phyloP scores from a whole-genome alignment of 331 rosid genomes.

The Phaseolus coccineus region DNA sequence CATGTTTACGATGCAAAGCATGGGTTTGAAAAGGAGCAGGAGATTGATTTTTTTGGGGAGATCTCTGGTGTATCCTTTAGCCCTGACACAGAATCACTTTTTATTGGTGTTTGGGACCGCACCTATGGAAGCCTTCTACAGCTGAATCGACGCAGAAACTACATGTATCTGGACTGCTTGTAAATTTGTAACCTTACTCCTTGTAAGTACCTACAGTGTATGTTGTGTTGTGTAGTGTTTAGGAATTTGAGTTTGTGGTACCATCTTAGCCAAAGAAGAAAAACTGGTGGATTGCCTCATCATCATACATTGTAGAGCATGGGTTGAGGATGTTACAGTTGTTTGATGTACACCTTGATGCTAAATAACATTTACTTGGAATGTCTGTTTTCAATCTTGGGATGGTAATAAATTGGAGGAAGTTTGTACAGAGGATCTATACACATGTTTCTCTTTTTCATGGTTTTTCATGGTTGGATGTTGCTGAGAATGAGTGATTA shows the following conservation, averaged over 20 bases:
- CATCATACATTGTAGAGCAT: constrained; percentile 41
- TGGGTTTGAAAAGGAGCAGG: constrained; percentile 86
- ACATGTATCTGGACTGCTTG: constrained; percentile 68
- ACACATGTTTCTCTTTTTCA: background rate
- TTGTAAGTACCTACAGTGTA: constrained; percentile 46
- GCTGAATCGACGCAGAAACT: constrained; percentile 69
- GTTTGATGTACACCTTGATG: constrained; percentile 50
- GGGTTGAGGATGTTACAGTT: constrained; percentile 43
- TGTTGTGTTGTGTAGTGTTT: constrained; percentile 47
- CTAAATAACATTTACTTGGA: constrained; percentile 40
- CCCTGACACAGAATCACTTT: constrained; percentile 92
- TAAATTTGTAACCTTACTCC: constrained; percentile 51
- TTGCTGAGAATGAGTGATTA: background rate
- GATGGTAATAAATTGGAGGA: constrained; percentile 36
- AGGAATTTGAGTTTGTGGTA: constrained; percentile 45
- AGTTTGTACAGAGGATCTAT: constrained; percentile 30
- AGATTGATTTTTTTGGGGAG: constrained; percentile 92
- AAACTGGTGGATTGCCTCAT: constrained; percentile 43
- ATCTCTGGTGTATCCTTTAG: constrained; percentile 91
- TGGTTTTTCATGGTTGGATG: background rate
- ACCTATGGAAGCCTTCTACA: constrained; percentile 93
- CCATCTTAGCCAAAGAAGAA: constrained; percentile 32
- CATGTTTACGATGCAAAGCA: constrained; percentile 79
- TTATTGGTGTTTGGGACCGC: constrained; percentile 89
- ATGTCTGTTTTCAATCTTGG: constrained; percentile 1